Evolutionary conservation across 805 yeast genomes (phyloP).

Genomic region (Dipodascus albidus): DNA sequence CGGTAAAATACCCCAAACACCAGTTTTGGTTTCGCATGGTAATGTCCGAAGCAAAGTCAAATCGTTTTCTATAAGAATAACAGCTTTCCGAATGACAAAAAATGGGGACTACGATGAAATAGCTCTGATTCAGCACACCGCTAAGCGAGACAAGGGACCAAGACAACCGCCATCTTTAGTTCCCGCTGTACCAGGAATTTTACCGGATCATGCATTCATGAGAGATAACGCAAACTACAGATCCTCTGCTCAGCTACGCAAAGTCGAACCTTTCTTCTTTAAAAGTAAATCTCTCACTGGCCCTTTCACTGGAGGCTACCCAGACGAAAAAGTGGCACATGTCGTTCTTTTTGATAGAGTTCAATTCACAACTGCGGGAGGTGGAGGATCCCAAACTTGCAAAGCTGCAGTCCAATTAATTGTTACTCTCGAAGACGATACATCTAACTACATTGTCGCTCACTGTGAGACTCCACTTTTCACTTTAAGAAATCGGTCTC

Average conservation of each 20-base stretch:
- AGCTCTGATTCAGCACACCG: constrained; percentile 4
- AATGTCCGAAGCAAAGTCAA: constrained; percentile 1
- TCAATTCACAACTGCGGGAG: not conserved
- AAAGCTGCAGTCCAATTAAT: not conserved
- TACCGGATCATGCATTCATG: constrained; percentile 1
- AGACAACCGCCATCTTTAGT: not conserved
- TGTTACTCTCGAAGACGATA: not conserved
- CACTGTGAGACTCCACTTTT: not conserved
- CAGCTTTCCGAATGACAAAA: constrained; percentile 5
- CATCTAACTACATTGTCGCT: not conserved
- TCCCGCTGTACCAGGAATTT: not conserved
- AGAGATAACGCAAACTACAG: not conserved
- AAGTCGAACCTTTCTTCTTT: not conserved
- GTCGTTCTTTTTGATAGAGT: not conserved
- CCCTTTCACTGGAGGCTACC: not conserved
- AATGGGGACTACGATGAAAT: constrained; percentile 6
- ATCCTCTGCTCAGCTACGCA: not conserved
- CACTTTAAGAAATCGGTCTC: not conserved
- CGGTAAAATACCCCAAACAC: not conserved
- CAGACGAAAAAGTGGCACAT: not conserved
- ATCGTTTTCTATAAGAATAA: constrained; percentile 5
- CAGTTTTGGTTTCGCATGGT: constrained; percentile 1
- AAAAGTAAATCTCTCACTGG: not conserved
- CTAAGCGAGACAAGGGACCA: not conserved
- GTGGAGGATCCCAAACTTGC: constrained; percentile 1